These are phyloP conservation scores for Aspergillus sp. DNA, from an alignment of 2,329 filamentous ascomycete species.

Conservation along the genomic window DNA sequence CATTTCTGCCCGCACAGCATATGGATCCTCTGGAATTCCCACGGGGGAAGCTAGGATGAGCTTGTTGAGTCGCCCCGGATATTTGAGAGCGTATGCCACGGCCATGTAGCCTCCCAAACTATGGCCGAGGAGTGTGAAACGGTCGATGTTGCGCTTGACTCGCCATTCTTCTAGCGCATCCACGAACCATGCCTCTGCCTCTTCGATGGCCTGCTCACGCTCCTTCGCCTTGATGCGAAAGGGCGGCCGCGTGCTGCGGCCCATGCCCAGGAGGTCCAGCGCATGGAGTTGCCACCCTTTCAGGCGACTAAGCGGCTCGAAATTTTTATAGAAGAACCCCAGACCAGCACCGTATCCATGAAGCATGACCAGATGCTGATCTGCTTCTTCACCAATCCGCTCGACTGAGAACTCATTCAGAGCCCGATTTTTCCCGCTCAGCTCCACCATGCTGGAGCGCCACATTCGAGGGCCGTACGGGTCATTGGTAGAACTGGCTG, in stretches of 20 bases:
- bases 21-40: slow-evolving; percentile 91
- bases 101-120: slow-evolving; percentile 94
- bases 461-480: slow-evolving; percentile 84
- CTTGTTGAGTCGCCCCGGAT: slow-evolving; percentile 92
- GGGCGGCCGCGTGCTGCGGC: slow-evolving; percentile 76
- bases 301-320: slow-evolving; percentile 77
- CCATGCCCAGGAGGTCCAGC: slow-evolving; percentile 94
- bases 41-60: slow-evolving; percentile 93
- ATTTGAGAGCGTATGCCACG: slow-evolving; percentile 93
- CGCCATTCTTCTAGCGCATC: slow-evolving; percentile 97
- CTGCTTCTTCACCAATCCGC: slow-evolving; percentile 72
- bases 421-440: slow-evolving; percentile 82
- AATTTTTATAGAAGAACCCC: slow-evolving; percentile 98
- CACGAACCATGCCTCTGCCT: slow-evolving; percentile 94
- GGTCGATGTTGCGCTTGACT: slow-evolving; percentile 80
- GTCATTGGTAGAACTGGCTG: slow-evolving; percentile 59
- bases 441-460: slow-evolving; percentile 78
- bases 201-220: slow-evolving; percentile 73
- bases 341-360: slow-evolving; percentile 96
- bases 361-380: slow-evolving; percentile 90
- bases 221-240: slow-evolving; percentile 87
- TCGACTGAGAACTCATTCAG: slow-evolving; percentile 94
- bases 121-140: slow-evolving; percentile 90
- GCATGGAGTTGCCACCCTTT: slow-evolving; percentile 88
- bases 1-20: slow-evolving; percentile 77